Percentiles rank a stretch among this genome's conserved stretches.
These are phyloP conservation scores for Phlyctochytrium planicorne DNA, from an alignment of 192 early-diverging fungal species.

Conservation along the genomic window DNA sequence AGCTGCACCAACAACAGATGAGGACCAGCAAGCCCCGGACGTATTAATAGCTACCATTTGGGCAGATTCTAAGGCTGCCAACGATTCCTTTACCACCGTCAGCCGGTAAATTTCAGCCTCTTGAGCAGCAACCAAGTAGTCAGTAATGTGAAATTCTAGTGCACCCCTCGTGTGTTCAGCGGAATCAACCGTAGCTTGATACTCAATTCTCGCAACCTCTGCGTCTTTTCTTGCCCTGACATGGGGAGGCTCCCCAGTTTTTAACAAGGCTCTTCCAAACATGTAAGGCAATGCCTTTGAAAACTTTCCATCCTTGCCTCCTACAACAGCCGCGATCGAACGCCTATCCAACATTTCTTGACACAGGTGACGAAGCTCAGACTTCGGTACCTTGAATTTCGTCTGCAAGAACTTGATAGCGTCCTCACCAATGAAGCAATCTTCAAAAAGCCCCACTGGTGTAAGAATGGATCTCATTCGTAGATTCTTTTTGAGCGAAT, in stretches of 20 bases:
- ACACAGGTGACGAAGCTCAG: constrained; percentile 11
- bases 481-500: constrained; percentile 16
- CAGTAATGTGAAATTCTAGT: constrained; percentile 40
- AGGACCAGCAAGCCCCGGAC: constrained; percentile 9
- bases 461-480: constrained; percentile 29
- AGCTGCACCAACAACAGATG: background rate
- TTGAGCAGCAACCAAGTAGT: constrained; percentile 34
- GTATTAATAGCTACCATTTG: constrained; percentile 15
- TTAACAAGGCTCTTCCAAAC: constrained; percentile 29
- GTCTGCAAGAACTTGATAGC: constrained; percentile 18
- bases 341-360: constrained; percentile 24
- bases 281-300: constrained; percentile 22
- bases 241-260: constrained; percentile 31
- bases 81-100: constrained; percentile 24
- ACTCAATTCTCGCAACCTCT: constrained; percentile 23
- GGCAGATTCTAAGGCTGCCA: constrained; percentile 11
- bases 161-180: constrained; percentile 38
- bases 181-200: constrained; percentile 15
- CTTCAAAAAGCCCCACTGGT: constrained; percentile 28
- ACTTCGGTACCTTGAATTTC: constrained; percentile 22
- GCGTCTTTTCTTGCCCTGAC: constrained; percentile 31
- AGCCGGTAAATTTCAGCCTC: constrained; percentile 29
- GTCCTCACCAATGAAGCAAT: constrained; percentile 32
- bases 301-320: constrained; percentile 24
- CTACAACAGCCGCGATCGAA: constrained; percentile 24